Conservation (phyloP, 306 rosid genomes). For the Castanopsis chinensis region DNA sequence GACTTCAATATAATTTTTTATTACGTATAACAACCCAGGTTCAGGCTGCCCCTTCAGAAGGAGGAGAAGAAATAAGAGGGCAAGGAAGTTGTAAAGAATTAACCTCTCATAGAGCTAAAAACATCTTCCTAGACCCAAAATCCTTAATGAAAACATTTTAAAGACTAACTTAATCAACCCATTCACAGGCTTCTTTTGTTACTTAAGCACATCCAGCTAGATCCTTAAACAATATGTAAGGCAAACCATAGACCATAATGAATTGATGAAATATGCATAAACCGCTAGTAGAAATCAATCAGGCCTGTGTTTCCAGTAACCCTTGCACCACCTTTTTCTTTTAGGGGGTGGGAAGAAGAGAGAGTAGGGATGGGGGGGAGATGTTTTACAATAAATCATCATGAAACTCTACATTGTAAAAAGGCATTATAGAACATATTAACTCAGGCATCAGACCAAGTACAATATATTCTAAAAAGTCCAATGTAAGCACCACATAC, state of each 20-base stretch:
- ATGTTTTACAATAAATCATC: too few relatives aligned
- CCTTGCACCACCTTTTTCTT: background rate
- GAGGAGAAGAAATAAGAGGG: background rate
- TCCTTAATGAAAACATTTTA: background rate
- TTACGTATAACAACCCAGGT: background rate
- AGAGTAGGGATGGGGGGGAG: background rate
- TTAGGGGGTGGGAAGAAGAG: too few relatives aligned
- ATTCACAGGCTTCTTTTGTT: background rate
- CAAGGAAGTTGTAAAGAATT: background rate
- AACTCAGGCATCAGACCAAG: constrained; percentile 14
- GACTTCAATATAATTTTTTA: background rate
- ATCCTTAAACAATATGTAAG: background rate
- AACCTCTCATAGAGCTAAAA: background rate
- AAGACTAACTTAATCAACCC: background rate
- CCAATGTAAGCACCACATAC: constrained; percentile 46
- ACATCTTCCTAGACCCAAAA: background rate
- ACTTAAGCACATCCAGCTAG: background rate
- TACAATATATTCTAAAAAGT: constrained; percentile 6
- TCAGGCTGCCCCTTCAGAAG: background rate
- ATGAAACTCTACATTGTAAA: background rate
- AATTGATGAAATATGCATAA: background rate
- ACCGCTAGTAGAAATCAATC: background rate
- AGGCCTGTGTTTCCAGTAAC: background rate
- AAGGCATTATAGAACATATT: constrained; percentile 8
- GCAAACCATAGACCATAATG: background rate